phyloP scores from a whole-genome alignment of 164 flowering plant genomes.

The Sextonia rubra region DNA sequence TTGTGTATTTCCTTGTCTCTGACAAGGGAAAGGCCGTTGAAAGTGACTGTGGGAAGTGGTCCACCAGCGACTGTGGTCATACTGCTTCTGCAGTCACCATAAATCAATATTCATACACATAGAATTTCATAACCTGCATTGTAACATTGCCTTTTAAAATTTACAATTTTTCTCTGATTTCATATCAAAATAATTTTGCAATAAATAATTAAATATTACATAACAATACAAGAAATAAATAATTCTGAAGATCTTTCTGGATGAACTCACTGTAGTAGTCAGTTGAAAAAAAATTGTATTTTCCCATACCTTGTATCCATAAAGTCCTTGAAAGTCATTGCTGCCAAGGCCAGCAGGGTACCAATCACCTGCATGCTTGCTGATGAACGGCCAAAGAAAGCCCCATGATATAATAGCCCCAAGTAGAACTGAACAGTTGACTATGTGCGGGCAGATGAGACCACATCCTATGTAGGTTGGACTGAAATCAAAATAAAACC shows the following conservation, averaged over 20 bases:
- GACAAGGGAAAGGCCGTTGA: not conserved
- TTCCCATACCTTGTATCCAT: slow-evolving; percentile 84
- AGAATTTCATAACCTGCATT: not conserved
- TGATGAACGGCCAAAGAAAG: slow-evolving; percentile 86
- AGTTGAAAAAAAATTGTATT: not conserved
- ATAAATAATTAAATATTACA: not conserved
- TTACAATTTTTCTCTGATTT: not conserved
- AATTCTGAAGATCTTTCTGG: too few species aligned
- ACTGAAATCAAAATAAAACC: slow-evolving; percentile 96
- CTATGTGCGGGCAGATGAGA: slow-evolving; percentile 96
- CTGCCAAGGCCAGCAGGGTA: slow-evolving; percentile 78
- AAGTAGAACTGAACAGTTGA: slow-evolving; percentile 85
- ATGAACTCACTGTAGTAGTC: too few species aligned
- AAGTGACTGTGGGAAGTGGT: not conserved
- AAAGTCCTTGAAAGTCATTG: slow-evolving; percentile 94
- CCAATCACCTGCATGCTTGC: slow-evolving; percentile 83
- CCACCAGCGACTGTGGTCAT: not conserved
- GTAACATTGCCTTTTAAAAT: not conserved
- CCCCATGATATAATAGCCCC: slow-evolving; percentile 99
- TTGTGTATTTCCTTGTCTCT: not conserved
- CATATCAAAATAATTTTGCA: not conserved
- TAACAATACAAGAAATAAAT: too few species aligned
- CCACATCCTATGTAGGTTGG: slow-evolving; percentile 98
- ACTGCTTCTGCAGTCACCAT: not conserved
- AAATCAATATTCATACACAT: not conserved